Percentiles rank a stretch among this genome's conserved stretches.
These are phyloP conservation scores for Aspergillus sp. DNA, from an alignment of 2,329 filamentous ascomycete species.

Conservation along the genomic window DNA sequence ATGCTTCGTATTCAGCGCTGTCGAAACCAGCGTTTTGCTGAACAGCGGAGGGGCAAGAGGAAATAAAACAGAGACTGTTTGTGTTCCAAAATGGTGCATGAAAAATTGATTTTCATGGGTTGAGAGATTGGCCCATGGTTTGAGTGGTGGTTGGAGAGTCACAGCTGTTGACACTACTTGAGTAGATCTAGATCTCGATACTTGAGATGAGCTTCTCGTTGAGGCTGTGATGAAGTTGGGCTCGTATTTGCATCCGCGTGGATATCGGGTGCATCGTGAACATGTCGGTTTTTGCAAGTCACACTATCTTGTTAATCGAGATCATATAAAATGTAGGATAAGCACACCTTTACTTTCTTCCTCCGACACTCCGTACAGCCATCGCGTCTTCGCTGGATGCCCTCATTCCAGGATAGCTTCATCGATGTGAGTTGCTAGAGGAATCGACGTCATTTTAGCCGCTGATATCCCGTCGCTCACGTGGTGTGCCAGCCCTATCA, in stretches of 20 bases:
- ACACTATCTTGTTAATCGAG: constrained; percentile 11
- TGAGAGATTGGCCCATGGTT: constrained; percentile 13
- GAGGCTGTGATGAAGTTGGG: not conserved
- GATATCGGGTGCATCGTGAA: constrained; percentile 20
- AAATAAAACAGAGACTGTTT: constrained; percentile 22
- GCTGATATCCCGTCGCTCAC: no score
- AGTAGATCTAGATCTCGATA: no score
- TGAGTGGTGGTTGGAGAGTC: constrained; percentile 12
- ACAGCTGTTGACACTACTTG: no score
- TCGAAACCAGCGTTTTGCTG: constrained; percentile 17
- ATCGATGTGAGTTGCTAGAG: no score
- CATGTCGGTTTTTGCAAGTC: constrained; percentile 20
- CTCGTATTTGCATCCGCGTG: constrained; percentile 19
- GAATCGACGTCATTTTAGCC: no score
- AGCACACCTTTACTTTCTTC: constrained; percentile 23
- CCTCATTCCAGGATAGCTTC: not conserved
- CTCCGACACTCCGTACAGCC: constrained; percentile 25
- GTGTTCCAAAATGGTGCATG: constrained; percentile 20
- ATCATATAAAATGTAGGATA: not conserved
- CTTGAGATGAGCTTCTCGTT: no score
- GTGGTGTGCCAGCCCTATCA: no score
- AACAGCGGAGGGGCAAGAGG: constrained; percentile 20
- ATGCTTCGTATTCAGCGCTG: constrained; percentile 19
- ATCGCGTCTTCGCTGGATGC: constrained; percentile 21
- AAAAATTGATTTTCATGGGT: constrained; percentile 18